Evolutionary conservation across 192 early-diverging fungal genomes (phyloP), one percentile per base, ranked within the genome.

Genomic region (Dissophora globulifera): DNA sequence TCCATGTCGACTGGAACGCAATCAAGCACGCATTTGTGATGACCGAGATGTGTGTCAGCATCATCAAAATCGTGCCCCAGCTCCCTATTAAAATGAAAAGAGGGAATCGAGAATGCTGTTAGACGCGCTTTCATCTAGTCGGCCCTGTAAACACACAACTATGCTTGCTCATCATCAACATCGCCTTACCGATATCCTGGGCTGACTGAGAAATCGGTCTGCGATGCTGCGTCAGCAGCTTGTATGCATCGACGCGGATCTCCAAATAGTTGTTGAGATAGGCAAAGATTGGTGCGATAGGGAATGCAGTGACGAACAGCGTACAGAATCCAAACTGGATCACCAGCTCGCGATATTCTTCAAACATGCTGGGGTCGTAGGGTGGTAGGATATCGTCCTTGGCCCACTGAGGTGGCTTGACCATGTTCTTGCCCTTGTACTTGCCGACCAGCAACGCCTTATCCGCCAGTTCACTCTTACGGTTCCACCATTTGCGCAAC

Each of bases 281-380:
- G 16, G 90, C 88, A 69, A 93, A 84, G 23, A 89, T 52, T 4
- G 92, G 86, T 3, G 89, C 91, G 20, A 93, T 69, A 12, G 92
- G 92, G 58, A 90, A 91, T 1, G 87, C 82, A 26, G 71, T 60
- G 4, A 86, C 85, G 72, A 93, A 92, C 40, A 93, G 62, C 7
- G 83, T 71, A 46, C 93, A 82, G 75, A 87, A 92, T 11, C 91
- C 92, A 82, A 88, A 91, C 74, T 91, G 87, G 25, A 89, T 68
- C 5, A 90, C 85, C 62, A 84, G 54, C 41, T 80, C 69, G 3
- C 69, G 56, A 48, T 83, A 83, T 50, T 81, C 79, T n/a, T 65
- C 51, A 26, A 69, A 69, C 53, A 80, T 80, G 10, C 58, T 57
- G 49, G 58, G 67, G n/a, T 75, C 59, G 38, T 72, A 84, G 1